Base-by-base conservation (phyloP, 2,329 filamentous ascomycete species). In the Rhynchosporium agropyri region DNA sequence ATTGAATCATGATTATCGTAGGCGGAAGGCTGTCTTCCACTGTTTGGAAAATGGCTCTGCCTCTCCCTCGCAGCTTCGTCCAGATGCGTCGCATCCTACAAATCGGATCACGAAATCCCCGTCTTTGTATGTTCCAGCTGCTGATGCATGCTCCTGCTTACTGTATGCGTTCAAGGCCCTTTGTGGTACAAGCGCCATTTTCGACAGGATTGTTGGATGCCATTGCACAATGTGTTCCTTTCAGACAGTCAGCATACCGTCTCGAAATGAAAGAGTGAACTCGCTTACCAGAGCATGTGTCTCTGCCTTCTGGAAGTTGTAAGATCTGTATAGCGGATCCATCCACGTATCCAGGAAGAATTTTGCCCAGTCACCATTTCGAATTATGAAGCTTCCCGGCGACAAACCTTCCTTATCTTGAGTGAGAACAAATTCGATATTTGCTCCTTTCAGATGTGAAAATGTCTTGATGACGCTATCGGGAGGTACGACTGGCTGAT, bases 391-490 rank as follows among this genome's bases (percentile, higher is more conserved):
- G 76, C 91, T 97, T 10, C 86, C 86, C 15, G 87, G 83, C 31
- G 86, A 86, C 59, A 99, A 75, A 5, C 94, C 93, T 42, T 90
- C 88, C 54, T 84, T 84, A 74, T 99, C 95, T 77, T 97, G 92
- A 6, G 90, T 89, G 43, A 97, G 76, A 45, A 97, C 83, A 13
- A 98, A 81, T 68, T 96, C 90, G 48, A 96, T 87, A 61, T 92
- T 84, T 50, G 89, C 82, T 42, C 87, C 88, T 66, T 86, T 87
- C n/a, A 97, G 80, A 73, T 96, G 89, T 15, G 84, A 80, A 74
- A 96, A 97, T 0, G 96, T 98, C 80, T 91, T 94, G 79, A 99
- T 98, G 71, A 99, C 93, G 78, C 92, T 96, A 77, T 97, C 92
- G 0, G 96, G 95, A 2, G 94, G 95, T 8, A 98, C 94, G 57